phyloP scores from a whole-genome alignment of 768 basidiomycete species.

The Pholiota molesta region DNA sequence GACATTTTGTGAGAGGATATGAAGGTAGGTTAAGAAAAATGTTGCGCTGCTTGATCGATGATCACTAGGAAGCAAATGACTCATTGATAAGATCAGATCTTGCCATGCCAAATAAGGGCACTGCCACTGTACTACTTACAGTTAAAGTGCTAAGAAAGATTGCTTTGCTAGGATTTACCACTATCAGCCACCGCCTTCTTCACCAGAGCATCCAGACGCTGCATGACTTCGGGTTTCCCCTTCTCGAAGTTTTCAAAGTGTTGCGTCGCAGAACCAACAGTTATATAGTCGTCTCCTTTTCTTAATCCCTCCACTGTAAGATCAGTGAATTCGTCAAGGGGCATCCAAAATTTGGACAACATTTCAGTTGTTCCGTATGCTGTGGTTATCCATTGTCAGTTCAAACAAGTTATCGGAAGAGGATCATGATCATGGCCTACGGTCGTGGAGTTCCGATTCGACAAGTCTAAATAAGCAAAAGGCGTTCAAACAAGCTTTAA shows the following conservation, averaged over 20 bases:
- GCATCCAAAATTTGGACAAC: slow-evolving; percentile 59
- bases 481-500: not conserved
- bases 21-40: not conserved
- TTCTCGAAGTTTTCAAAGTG: slow-evolving; percentile 35
- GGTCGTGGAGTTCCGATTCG: slow-evolving; percentile 65
- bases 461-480: slow-evolving; percentile 42
- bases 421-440: slow-evolving; percentile 33
- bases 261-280: slow-evolving; percentile 25
- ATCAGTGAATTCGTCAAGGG: slow-evolving; percentile 48
- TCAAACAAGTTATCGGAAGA: not conserved
- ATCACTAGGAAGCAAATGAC: slow-evolving; percentile 4
- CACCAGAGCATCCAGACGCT: not conserved
- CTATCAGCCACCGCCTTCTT: not conserved
- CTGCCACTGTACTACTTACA: slow-evolving; percentile 13
- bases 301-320: slow-evolving; percentile 31
- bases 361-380: slow-evolving; percentile 53
- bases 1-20: slow-evolving; percentile 42
- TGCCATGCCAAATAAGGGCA: slow-evolving; percentile 13
- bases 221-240: slow-evolving; percentile 30
- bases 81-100: slow-evolving; percentile 18
- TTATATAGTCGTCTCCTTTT: slow-evolving; percentile 30
- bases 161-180: not conserved
- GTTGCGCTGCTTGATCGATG: not conserved
- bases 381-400: slow-evolving; percentile 21
- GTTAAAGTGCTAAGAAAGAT: too few species aligned